Conservation (phyloP, 2,329 filamentous ascomycete genomes). For the Hymenoscyphus salicellus region DNA sequence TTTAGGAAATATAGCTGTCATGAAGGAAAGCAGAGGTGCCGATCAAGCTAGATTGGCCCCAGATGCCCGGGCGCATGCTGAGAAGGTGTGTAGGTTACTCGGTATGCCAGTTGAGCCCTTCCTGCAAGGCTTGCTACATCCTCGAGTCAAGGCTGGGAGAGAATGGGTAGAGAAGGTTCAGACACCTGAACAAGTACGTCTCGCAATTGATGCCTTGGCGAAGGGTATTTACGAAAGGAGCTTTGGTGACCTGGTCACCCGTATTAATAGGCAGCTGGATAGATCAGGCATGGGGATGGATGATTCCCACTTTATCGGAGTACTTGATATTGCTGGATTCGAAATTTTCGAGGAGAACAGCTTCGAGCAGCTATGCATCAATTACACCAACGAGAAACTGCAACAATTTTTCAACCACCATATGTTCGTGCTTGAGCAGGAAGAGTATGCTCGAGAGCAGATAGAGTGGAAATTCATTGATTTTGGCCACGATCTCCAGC, state of each 20-base stretch:
- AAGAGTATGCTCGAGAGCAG: constrained; percentile 94
- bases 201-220: constrained; percentile 83
- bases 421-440: constrained; percentile 98
- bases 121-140: constrained; percentile 82
- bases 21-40: constrained; percentile 84
- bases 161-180: constrained; percentile 99
- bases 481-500: constrained; percentile 93
- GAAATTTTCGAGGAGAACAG: constrained; percentile 98
- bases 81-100: constrained; percentile 77
- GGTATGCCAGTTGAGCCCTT: constrained; percentile 84
- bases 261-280: constrained; percentile 90
- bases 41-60: constrained; percentile 83
- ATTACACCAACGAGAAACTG: constrained; percentile 98
- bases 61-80: constrained; percentile 71
- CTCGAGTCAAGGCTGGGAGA: constrained; percentile 88
- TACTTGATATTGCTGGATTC: constrained; percentile 97
- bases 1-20: constrained; percentile 84
- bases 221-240: constrained; percentile 98
- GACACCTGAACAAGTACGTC: constrained; percentile 90
- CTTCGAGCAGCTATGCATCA: constrained; percentile 98
- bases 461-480: constrained; percentile 99
- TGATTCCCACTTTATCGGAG: constrained; percentile 93
- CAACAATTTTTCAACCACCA: constrained; percentile 99
- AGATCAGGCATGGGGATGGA: constrained; percentile 78
- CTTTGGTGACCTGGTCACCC: constrained; percentile 86